Base-by-base conservation (phyloP, 768 basidiomycete genomes). In the Suillus bovinus region DNA sequence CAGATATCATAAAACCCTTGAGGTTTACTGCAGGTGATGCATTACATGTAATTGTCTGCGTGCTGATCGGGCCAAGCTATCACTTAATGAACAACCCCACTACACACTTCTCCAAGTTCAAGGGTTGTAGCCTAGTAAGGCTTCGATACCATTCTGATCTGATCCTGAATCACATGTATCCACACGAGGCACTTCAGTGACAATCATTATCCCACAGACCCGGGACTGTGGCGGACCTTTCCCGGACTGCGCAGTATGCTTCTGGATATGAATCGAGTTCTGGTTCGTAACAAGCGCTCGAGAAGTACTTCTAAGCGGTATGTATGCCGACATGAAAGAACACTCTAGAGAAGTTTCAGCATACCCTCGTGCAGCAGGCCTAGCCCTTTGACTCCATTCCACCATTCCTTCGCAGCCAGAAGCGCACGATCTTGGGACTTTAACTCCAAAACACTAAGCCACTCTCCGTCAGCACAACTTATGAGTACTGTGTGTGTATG, bases 401-500 rank as follows among this genome's bases (percentile, higher is more conserved):
- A 93, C 87, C 90, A 94, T 57, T 88, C 87, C 63, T 77, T 82
- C 3, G 86, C 87, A 16, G 69, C 70, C 63, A 91, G 64, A 67
- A 83, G 71, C 29, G 79, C 74, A 65, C 83, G 82, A 59, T 85
- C 84, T 65, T 88, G 86, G 63, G 86, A 84, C 68, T 89, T 86
- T 20, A 94, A 75, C 63, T 76, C 74, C 2, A 76, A 75, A 2
- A 92, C 84, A 55, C 77, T 76, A 20, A 93, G 68, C 55, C 84
- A 76, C 1, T 84, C 80, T 33, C 78, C 77, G 20, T 74, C 74
- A 1, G 83, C 83, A 68, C 90, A 91, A 9, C 80, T 81, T 16
- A 91, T 74, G 24, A 86, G 62, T 46, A 92, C 67, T 0, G 80
- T 70, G 22, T 74, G 70, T 16, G 69, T 69, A 10, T 72, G 68